These are phyloP conservation scores for Claviceps arundinis DNA, from an alignment of 2,329 filamentous ascomycete species.

Conservation along the genomic window DNA sequence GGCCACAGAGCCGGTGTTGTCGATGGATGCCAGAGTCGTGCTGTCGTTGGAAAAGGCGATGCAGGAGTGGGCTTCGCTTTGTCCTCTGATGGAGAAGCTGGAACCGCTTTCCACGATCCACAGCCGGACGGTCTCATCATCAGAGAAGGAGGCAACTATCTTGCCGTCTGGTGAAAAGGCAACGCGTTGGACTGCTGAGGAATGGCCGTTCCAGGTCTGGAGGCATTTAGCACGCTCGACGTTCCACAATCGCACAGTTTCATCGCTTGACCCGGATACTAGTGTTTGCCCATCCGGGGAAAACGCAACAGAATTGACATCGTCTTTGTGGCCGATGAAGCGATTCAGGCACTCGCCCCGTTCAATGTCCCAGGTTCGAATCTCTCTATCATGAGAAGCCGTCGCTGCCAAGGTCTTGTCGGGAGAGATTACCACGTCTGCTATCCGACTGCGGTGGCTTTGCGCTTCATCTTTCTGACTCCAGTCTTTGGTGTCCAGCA, in stretches of 20 bases:
- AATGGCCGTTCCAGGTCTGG: conserved; percentile 12
- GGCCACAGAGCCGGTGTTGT: conserved; percentile 6
- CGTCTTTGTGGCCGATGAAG: conserved; percentile 4
- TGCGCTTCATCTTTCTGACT: conserved; percentile 2
- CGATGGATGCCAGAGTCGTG: conserved; percentile 8
- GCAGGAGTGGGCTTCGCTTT: conserved; percentile 5
- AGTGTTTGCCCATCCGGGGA: conserved; percentile 5
- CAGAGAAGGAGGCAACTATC: conserved; percentile 10
- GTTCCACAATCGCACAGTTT: conserved; percentile 6
- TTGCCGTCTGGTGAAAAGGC: conserved; percentile 10
- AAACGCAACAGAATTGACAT: conserved; percentile 4
- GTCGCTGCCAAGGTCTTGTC: conserved; percentile 6
- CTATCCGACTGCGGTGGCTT: conserved; percentile 6
- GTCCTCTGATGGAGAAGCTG: conserved; percentile 10
- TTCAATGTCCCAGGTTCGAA: conserved; percentile 7
- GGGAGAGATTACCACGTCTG: conserved; percentile 6
- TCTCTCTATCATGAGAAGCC: conserved; percentile 6
- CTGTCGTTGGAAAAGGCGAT: conserved; percentile 10
- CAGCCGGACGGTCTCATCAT: conserved; percentile 8
- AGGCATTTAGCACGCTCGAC: conserved; percentile 2
- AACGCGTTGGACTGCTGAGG: conserved; percentile 3
- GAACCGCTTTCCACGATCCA: conserved; percentile 7
- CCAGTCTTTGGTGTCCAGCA: conserved; percentile 7
- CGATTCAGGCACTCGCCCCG: conserved; percentile 4
- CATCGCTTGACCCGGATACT: conserved; percentile 5